Evolutionary conservation across 164 flowering plant species (phyloP).

Genomic region (Pachysandra terminalis): DNA sequence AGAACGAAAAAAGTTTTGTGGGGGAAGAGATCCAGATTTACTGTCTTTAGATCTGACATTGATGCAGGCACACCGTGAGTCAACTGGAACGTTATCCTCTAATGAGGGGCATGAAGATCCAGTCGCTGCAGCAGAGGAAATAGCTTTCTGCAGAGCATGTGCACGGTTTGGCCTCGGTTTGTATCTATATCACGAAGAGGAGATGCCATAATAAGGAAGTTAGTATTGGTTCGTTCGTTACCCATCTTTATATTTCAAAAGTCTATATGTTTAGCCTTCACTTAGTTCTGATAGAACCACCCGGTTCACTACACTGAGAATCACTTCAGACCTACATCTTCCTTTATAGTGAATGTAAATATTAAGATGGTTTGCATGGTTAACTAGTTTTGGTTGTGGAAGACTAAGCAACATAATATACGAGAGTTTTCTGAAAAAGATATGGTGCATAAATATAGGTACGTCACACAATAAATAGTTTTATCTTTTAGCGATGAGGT

Average conservation of each 20-base stretch:
- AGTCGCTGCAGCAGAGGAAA: conserved; percentile 90
- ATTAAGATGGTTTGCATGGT: background rate
- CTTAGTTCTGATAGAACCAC: background rate
- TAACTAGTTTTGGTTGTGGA: background rate
- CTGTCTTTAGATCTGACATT: background rate
- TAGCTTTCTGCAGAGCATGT: conserved; percentile 91
- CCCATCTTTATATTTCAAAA: background rate
- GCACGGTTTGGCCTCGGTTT: conserved; percentile 95
- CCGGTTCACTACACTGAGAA: background rate
- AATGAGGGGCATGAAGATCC: conserved; percentile 51
- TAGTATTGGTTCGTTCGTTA: background rate
- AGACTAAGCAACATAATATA: background rate
- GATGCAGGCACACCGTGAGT: conserved; percentile 86
- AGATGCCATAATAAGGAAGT: conserved; percentile 16
- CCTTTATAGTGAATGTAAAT: background rate
- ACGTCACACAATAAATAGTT: too few relatives aligned
- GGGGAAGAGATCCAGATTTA: background rate
- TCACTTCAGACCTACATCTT: background rate
- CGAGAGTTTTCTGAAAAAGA: background rate
- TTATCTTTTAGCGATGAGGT: too few relatives aligned
- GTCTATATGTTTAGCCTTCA: background rate
- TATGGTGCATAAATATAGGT: too few relatives aligned
- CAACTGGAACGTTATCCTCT: conserved; percentile 66
- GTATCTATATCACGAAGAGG: conserved; percentile 83
- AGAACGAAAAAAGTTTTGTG: too few relatives aligned